Evolutionary conservation across 495 filamentous ascomycete species (phyloP).

Genomic region (Aspergillus sclerotioniger): DNA sequence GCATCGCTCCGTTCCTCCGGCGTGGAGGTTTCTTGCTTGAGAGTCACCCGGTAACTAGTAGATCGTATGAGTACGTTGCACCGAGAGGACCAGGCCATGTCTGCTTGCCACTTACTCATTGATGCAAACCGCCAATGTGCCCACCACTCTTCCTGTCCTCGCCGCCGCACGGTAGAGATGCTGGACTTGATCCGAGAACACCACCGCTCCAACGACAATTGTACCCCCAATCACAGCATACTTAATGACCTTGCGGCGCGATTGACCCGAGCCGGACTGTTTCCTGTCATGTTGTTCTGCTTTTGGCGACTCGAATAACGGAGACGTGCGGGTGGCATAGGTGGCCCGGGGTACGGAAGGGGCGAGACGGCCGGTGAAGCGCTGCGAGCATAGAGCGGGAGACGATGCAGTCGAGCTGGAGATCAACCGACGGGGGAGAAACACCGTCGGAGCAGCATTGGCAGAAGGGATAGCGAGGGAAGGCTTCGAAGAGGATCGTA

Average conservation of each 20-base stretch:
- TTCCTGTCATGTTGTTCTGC: constrained; percentile 16
- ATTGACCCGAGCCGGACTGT: constrained; percentile 19
- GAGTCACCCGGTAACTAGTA: constrained; percentile 74
- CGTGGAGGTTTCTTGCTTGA: constrained; percentile 61
- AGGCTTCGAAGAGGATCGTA: constrained; percentile 20
- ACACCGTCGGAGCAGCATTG: neutral
- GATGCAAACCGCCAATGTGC: constrained; percentile 73
- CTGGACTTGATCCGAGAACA: constrained; percentile 69
- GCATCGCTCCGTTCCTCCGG: constrained; percentile 59
- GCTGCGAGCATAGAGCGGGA: constrained; percentile 4
- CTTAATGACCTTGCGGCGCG: constrained; percentile 35
- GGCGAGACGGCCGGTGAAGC: neutral
- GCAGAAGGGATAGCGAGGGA: neutral
- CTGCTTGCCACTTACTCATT: constrained; percentile 72
- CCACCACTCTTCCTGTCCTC: constrained; percentile 77
- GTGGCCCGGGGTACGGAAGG: neutral
- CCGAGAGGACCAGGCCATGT: neutral
- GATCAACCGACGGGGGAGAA: constrained; percentile 5
- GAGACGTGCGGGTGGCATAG: constrained; percentile 12
- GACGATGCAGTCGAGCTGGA: neutral
- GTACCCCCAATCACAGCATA: constrained; percentile 53
- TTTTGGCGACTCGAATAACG: constrained; percentile 21
- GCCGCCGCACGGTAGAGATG: constrained; percentile 70
- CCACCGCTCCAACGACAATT: constrained; percentile 56
- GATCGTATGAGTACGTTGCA: neutral